Conservation (phyloP, 78 protist species). For the Paratrimastix pyriformis region DNA sequence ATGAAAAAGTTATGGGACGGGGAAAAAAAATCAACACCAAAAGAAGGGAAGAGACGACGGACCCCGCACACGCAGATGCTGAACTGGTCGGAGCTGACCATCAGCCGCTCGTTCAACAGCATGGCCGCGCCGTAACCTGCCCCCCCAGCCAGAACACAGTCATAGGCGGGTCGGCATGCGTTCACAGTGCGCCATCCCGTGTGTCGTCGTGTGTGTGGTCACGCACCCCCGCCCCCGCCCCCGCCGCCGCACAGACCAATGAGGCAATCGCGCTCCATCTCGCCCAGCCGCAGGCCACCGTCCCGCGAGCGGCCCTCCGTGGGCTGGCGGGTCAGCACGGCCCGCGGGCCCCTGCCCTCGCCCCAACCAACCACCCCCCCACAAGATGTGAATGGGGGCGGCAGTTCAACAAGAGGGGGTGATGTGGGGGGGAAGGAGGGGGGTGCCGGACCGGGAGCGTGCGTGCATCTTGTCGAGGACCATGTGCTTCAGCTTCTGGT, state of each 20-base stretch:
- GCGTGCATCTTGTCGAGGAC: slow-evolving; percentile 99
- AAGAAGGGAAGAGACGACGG: neutral
- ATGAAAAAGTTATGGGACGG: neutral
- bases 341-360: slow-evolving; percentile 80
- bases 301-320: slow-evolving; percentile 96
- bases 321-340: slow-evolving; percentile 97
- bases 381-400: neutral
- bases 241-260: slow-evolving; percentile 48
- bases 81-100: slow-evolving; percentile 78
- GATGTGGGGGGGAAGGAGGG: no score
- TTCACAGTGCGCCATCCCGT: no score
- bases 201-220: no score
- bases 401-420: neutral
- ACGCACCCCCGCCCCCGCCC: neutral
- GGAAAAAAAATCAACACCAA: neutral
- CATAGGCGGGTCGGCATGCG: no score
- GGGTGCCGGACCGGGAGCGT: slow-evolving; percentile 45
- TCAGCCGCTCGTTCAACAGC: slow-evolving; percentile 87
- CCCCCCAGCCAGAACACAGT: no score
- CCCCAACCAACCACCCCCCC: no score
- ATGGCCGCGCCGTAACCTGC: slow-evolving; percentile 74
- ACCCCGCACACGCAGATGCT: slow-evolving; percentile 61
- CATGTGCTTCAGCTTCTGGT: slow-evolving; percentile 98
- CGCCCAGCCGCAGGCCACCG: slow-evolving; percentile 99
- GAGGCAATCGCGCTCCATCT: slow-evolving; percentile 95